Evolutionary conservation across 768 basidiomycete genomes (phyloP).

Genomic region (Rhizopogon vulgaris): DNA sequence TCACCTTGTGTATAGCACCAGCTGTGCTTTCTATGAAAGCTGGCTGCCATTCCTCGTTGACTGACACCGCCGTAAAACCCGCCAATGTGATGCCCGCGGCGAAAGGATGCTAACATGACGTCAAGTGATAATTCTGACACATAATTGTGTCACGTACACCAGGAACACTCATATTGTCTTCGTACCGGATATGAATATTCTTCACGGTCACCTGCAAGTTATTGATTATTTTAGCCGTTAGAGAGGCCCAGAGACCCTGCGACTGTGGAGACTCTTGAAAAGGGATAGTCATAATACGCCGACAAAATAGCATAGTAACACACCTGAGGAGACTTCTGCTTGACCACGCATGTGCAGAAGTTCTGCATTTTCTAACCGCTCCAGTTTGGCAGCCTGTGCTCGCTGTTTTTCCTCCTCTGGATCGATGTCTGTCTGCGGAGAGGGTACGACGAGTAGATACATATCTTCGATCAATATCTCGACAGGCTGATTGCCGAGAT

Average conservation of each 20-base stretch:
- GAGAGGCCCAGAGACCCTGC: slow-evolving; percentile 78
- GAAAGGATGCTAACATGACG: slow-evolving; percentile 73
- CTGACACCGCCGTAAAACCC: slow-evolving; percentile 84
- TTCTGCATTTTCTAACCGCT: slow-evolving; percentile 87
- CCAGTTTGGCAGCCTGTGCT: slow-evolving; percentile 79
- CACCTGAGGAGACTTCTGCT: slow-evolving; percentile 45
- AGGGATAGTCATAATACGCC: background rate
- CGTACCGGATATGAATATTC: slow-evolving; percentile 95
- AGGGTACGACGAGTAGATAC: slow-evolving; percentile 87
- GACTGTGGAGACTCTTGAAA: slow-evolving; percentile 56
- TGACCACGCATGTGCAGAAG: slow-evolving; percentile 62
- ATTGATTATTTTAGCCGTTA: slow-evolving; percentile 87
- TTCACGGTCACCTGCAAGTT: slow-evolving; percentile 94
- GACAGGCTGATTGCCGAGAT: slow-evolving; percentile 83
- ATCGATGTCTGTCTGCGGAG: slow-evolving; percentile 60
- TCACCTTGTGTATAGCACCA: slow-evolving; percentile 84
- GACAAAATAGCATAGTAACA: slow-evolving; percentile 6
- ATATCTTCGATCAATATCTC: slow-evolving; percentile 91
- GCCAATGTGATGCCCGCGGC: slow-evolving; percentile 86
- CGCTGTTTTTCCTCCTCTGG: slow-evolving; percentile 81
- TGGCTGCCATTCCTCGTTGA: slow-evolving; percentile 81
- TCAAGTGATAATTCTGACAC: background rate
- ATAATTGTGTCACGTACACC: slow-evolving; percentile 50
- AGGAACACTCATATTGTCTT: slow-evolving; percentile 90
- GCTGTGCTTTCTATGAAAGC: slow-evolving; percentile 89